phyloP scores from a whole-genome alignment of 169 alveolate genomes.

The Plasmodium adleri region DNA sequence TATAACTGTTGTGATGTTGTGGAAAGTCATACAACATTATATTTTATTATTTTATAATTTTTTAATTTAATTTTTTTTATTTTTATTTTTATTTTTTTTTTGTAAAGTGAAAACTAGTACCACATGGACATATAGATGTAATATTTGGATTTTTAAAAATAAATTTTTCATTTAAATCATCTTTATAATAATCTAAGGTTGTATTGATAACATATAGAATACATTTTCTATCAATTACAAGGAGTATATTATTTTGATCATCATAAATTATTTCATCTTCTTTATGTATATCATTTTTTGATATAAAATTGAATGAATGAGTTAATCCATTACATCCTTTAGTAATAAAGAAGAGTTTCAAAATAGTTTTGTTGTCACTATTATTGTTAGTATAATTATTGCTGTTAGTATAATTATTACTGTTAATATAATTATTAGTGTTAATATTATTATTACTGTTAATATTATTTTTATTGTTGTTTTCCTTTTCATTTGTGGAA shows the following conservation, averaged over 20 bases:
- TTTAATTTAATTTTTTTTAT: slow-evolving; percentile 38
- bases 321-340: slow-evolving; percentile 75
- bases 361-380: neutral
- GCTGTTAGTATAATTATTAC: too few species aligned
- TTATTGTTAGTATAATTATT: too few species aligned
- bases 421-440: too few species aligned
- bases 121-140: slow-evolving; percentile 71
- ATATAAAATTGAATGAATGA: slow-evolving; percentile 47
- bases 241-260: slow-evolving; percentile 27
- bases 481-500: slow-evolving; percentile 21
- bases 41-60: slow-evolving; percentile 4
- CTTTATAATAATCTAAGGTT: slow-evolving; percentile 54
- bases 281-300: slow-evolving; percentile 22
- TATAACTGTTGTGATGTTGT: neutral
- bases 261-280: slow-evolving; percentile 63
- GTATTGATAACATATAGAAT: slow-evolving; percentile 59
- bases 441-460: too few species aligned
- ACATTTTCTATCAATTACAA: slow-evolving; percentile 64
- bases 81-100: slow-evolving; percentile 14
- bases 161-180: slow-evolving; percentile 62
- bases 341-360: slow-evolving; percentile 39
- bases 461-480: slow-evolving; percentile 17
- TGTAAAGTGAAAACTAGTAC: slow-evolving; percentile 66
- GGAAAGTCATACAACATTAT: neutral
- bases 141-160: slow-evolving; percentile 67